phyloP scores from a whole-genome alignment of 2,329 filamentous ascomycete species.

The Leptographium wingfieldii region DNA sequence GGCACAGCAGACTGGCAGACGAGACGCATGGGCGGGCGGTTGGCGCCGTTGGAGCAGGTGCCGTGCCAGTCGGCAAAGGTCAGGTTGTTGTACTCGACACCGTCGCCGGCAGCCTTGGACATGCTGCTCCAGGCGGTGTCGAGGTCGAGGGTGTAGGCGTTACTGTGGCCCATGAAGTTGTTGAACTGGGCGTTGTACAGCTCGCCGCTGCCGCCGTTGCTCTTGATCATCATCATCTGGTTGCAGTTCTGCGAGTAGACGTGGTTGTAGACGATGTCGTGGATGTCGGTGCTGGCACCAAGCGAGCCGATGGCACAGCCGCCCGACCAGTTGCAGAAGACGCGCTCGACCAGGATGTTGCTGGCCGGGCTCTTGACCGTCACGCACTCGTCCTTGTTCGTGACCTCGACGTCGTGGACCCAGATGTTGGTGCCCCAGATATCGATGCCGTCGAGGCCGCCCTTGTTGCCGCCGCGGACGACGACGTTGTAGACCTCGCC shows the following conservation, averaged over 20 bases:
- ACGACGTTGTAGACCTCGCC: conserved; percentile 42
- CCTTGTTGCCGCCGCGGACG: conserved; percentile 35
- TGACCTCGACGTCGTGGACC: conserved; percentile 47
- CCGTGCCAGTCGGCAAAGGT: conserved; percentile 44
- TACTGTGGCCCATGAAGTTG: conserved; percentile 48
- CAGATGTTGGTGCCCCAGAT: conserved; percentile 41
- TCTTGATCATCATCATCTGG: conserved; percentile 53
- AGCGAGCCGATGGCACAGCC: conserved; percentile 45
- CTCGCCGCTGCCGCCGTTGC: conserved; percentile 41
- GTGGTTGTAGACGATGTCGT: conserved; percentile 38
- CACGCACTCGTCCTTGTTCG: conserved; percentile 45
- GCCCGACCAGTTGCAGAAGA: conserved; percentile 49
- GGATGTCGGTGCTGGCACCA: conserved; percentile 23
- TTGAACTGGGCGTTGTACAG: conserved; percentile 37
- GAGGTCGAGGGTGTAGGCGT: conserved; percentile 45
- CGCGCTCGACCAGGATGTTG: conserved; percentile 44
- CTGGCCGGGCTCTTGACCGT: conserved; percentile 26
- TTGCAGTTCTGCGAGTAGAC: conserved; percentile 45
- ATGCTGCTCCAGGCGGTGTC: conserved; percentile 35
- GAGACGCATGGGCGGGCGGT: conserved; percentile 40
- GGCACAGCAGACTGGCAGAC: conserved; percentile 12
- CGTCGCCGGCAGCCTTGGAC: conserved; percentile 25
- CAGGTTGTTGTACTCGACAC: conserved; percentile 39
- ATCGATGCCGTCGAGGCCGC: conserved; percentile 43
- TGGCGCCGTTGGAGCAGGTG: conserved; percentile 32